These are phyloP conservation scores for Apiotrichum mycotoxinovorans DNA, from an alignment of 1,284 basidiomycete genomes.

Conservation along the genomic window DNA sequence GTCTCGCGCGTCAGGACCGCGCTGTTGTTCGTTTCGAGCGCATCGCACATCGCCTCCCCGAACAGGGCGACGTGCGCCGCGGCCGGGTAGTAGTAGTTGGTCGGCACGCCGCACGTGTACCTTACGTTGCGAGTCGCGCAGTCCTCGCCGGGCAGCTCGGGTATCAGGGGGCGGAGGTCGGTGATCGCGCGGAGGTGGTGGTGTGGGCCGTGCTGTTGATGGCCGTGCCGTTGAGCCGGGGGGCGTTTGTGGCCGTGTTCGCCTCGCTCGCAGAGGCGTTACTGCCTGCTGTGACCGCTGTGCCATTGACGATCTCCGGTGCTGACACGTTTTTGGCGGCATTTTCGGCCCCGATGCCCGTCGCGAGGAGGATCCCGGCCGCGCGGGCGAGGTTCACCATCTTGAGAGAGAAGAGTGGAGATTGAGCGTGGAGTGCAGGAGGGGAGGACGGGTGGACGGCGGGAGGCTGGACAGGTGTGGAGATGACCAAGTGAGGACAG, in stretches of 20 bases:
- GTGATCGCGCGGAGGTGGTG: neutral
- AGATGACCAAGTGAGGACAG: no score
- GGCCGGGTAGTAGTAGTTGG: neutral
- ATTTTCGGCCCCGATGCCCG: no score
- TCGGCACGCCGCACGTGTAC: neutral
- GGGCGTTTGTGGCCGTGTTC: conserved; percentile 33
- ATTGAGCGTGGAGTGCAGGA: no score
- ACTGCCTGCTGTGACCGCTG: no score
- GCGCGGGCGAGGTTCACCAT: no score
- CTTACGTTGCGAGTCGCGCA: neutral
- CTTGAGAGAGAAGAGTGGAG: no score
- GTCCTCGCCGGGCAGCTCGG: neutral
- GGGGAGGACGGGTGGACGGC: no score
- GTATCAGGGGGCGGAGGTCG: neutral
- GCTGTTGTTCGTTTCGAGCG: neutral
- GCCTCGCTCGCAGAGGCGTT: no score
- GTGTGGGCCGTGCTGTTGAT: neutral
- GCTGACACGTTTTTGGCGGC: no score
- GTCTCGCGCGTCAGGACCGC: neutral
- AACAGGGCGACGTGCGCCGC: neutral
- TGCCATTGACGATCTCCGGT: no score
- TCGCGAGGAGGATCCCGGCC: no score
- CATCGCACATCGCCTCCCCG: neutral
- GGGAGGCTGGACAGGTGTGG: no score
- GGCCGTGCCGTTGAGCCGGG: neutral